Evolutionary conservation across 2,329 filamentous ascomycete genomes (phyloP).

Genomic region (Xylaria sp.): DNA sequence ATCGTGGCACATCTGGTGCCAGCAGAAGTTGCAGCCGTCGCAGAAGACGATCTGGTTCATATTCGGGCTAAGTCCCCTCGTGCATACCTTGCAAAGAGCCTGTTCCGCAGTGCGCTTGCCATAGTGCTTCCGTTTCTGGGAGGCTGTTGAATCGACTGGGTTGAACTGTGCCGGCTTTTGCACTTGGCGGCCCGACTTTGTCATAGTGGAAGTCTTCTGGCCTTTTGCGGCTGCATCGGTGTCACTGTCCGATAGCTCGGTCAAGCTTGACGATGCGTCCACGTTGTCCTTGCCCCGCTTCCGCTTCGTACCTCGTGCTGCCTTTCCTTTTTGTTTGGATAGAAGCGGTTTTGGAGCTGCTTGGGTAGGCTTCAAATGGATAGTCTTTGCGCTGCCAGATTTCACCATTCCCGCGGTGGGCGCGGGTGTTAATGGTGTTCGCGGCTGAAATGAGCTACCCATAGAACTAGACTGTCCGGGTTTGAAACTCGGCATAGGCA

Average conservation of each 20-base stretch:
- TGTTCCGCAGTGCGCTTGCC: constrained; percentile 70
- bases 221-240: constrained; percentile 45
- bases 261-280: constrained; percentile 44
- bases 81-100: constrained; percentile 77
- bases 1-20: constrained; percentile 85
- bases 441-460: constrained; percentile 44
- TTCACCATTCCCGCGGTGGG: constrained; percentile 16
- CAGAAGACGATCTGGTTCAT: constrained; percentile 88
- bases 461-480: constrained; percentile 11
- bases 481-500: constrained; percentile 50
- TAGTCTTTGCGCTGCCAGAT: background rate
- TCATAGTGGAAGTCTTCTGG: constrained; percentile 71
- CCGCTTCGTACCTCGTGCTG: constrained; percentile 48
- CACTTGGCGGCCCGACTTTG: constrained; percentile 79
- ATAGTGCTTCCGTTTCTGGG: constrained; percentile 57
- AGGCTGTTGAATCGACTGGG: constrained; percentile 51
- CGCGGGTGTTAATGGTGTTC: constrained; percentile 37
- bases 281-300: constrained; percentile 50
- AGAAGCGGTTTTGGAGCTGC: constrained; percentile 34
- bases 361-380: background rate
- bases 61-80: constrained; percentile 75
- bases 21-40: constrained; percentile 81
- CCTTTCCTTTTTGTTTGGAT: constrained; percentile 37
- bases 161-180: constrained; percentile 73
- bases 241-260: constrained; percentile 48